Evolutionary conservation across 2,329 filamentous ascomycete species (phyloP), one percentile per base, ranked within the genome.

Genomic region (Monilinia aucupariae): DNA sequence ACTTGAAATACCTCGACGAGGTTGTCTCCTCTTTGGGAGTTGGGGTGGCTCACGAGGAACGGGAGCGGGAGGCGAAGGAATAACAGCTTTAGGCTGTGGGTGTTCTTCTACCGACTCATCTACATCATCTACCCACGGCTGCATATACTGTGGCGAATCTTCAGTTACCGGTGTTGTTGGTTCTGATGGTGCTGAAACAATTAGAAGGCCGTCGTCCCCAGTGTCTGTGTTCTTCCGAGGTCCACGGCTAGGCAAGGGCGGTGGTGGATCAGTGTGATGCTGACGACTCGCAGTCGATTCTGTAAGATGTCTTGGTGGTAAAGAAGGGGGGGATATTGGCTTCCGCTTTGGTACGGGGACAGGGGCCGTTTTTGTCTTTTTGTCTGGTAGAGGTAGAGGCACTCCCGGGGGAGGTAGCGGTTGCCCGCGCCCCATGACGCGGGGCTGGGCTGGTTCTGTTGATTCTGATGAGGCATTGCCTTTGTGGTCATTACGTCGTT

Each of bases 361-460:
- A 20, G 82, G 78, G 54, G 81, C 82, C 51, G 82, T 81, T 71
- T 83, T 85, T 8, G 83, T 81, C 63, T 79, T 82, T 61, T 80
- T 83, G 43, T 86, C 84, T 0, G 87, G 88, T 49, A 80, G 84
- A 2, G 92, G 91, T 1, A 96, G 80, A 4, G 92, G 91, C 51
- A 83, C 86, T 2, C 91, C 92, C 2, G 89, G 90, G 10, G 91
- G 91, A 53, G 91, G 91, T 22, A 96, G 78, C 1, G 91, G 91
- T 69, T 89, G 87, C 0, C 91, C 91, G 47, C 91, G 83, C 1
- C 92, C 92, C 78, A 96, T 91, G 3, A 73, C 67, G 13, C 69
- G 66, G 2, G 91, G 91, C 69, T 90, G 84, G 76, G 64, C 82
- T 68, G 76, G 85, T 74, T 69, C 68, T 30, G 51, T 22, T 17